Evolutionary conservation across 441 rosid genomes (phyloP).

Genomic region (Populus trichocarpa): DNA sequence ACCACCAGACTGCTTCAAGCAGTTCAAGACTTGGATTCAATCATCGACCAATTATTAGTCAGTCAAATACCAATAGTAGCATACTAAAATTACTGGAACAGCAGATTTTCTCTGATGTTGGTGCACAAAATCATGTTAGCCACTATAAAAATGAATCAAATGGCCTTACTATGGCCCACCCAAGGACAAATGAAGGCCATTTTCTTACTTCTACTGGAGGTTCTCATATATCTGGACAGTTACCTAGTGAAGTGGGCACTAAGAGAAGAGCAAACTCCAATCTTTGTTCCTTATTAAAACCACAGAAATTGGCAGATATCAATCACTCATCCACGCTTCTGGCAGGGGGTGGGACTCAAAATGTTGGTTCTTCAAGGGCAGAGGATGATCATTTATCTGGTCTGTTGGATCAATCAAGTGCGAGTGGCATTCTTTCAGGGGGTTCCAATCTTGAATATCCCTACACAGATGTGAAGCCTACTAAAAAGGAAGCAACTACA

Average conservation of each 20-base stretch:
- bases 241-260: conserved; percentile 1
- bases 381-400: conserved; percentile 30
- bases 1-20: conserved; percentile 41
- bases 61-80: conserved; percentile 24
- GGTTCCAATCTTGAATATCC: conserved; percentile 15
- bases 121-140: conserved; percentile 19
- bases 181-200: conserved; percentile 18
- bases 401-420: conserved; percentile 21
- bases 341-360: conserved; percentile 15
- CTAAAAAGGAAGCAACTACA: conserved; percentile 21
- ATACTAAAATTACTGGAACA: conserved; percentile 39
- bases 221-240: conserved; percentile 13
- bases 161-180: conserved; percentile 2
- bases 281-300: conserved; percentile 14
- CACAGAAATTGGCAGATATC: conserved; percentile 18
- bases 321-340: conserved; percentile 11
- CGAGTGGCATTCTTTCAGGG: conserved; percentile 24
- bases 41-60: conserved; percentile 25
- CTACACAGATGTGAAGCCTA: conserved; percentile 19
- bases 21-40: conserved; percentile 25
- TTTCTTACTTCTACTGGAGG: conserved; percentile 15
- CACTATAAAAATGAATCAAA: conserved; percentile 6
- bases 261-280: conserved; percentile 16
- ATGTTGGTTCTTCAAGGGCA: conserved; percentile 21
- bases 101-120: conserved; percentile 30